phyloP scores from a whole-genome alignment of 2,329 filamentous ascomycete species.

The Xylariales sp. region DNA sequence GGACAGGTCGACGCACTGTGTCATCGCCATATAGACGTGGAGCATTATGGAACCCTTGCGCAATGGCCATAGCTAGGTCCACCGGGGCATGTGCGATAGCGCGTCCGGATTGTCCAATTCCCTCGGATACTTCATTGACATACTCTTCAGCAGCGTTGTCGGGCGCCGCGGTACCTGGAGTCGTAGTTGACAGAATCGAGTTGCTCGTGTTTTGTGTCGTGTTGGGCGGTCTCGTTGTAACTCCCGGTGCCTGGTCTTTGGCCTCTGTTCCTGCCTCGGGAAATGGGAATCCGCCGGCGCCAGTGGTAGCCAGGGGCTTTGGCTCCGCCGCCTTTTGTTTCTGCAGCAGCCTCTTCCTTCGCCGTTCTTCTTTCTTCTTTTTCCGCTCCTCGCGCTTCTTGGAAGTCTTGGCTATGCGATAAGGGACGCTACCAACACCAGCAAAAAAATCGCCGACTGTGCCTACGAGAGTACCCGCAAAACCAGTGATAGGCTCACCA shows the following conservation, averaged over 20 bases:
- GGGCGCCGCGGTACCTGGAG: constrained; percentile 22
- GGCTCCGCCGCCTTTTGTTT: constrained; percentile 14
- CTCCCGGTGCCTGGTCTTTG: constrained; percentile 3
- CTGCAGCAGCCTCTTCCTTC: constrained; percentile 17
- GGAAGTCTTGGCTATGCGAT: constrained; percentile 53
- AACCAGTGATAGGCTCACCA: constrained; percentile 66
- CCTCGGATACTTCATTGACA: constrained; percentile 46
- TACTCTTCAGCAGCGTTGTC: constrained; percentile 35
- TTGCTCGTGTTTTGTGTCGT: constrained; percentile 9
- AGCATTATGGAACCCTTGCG: constrained; percentile 67
- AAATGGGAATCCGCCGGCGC: constrained; percentile 16
- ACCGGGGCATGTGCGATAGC: constrained; percentile 55
- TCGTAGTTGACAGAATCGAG: constrained; percentile 20
- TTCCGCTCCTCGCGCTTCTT: constrained; percentile 49
- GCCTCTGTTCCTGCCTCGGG: constrained; percentile 10
- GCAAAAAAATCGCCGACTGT: constrained; percentile 54
- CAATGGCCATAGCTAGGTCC: constrained; percentile 55
- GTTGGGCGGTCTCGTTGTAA: constrained; percentile 1
- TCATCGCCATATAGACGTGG: constrained; percentile 66
- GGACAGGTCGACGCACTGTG: constrained; percentile 58
- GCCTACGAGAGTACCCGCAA: constrained; percentile 56
- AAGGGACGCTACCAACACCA: constrained; percentile 62
- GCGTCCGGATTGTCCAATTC: constrained; percentile 44
- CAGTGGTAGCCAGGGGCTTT: constrained; percentile 9
- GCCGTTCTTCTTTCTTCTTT: constrained; percentile 34